phyloP scores from a whole-genome alignment of 805 yeast species.

The Cyberlindnera maclurae region DNA sequence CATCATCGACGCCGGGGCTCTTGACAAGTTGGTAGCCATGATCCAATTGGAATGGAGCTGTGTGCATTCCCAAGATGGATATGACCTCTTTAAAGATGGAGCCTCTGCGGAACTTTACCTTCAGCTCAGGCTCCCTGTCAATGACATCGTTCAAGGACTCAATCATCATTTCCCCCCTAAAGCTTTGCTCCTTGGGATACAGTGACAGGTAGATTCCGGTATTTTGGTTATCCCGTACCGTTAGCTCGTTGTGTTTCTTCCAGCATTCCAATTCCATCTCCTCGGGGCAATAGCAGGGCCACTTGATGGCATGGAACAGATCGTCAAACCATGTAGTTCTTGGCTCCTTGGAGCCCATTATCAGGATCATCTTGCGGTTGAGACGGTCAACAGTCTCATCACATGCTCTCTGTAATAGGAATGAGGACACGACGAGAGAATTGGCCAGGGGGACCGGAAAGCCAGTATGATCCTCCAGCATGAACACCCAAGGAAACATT shows the following conservation, averaged over 20 bases:
- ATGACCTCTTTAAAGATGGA: conserved; percentile 1
- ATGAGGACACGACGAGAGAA: neutral
- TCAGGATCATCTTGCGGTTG: neutral
- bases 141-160: neutral
- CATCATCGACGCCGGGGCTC: conserved; percentile 1
- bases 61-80: neutral
- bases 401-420: neutral
- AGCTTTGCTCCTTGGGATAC: neutral
- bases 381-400: neutral
- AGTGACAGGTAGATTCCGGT: conserved; percentile 1
- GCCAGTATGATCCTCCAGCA: neutral
- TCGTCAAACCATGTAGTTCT: conserved; percentile 2
- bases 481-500: conserved; percentile 3
- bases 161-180: neutral
- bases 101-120: neutral
- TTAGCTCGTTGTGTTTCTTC: neutral
- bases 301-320: conserved; percentile 1
- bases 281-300: conserved; percentile 1
- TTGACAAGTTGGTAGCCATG: neutral
- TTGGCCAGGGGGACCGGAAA: neutral
- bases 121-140: neutral
- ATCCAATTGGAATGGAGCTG: neutral
- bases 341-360: neutral
- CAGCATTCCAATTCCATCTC: neutral
- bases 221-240: neutral